These are phyloP conservation scores for Cryptosporidium parvum DNA, from an alignment of 169 alveolate genomes.

Conservation along the genomic window DNA sequence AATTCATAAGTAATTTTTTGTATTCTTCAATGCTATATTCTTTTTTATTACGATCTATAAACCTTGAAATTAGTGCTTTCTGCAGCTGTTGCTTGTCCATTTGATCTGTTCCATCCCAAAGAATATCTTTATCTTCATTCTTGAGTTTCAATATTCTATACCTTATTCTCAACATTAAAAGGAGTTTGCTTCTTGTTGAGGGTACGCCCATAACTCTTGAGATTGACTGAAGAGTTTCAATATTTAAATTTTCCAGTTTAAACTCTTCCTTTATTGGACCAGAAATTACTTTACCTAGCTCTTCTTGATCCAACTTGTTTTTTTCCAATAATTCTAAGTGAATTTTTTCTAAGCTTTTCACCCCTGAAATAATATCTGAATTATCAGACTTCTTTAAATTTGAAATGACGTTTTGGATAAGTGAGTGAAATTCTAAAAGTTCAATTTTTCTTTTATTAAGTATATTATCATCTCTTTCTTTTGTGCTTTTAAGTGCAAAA, in stretches of 20 bases:
- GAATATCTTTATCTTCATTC: constrained; percentile 31
- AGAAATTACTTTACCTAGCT: constrained; percentile 85
- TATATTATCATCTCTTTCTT: constrained; percentile 71
- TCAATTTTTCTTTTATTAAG: not conserved
- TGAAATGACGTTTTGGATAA: constrained; percentile 77
- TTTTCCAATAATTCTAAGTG: constrained; percentile 85
- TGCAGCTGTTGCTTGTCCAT: not conserved
- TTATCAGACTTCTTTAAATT: constrained; percentile 80
- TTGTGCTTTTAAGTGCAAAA: constrained; percentile 80
- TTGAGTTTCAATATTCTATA: constrained; percentile 9
- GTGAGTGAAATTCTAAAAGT: not conserved
- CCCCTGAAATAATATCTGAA: constrained; percentile 74
- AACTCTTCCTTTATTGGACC: constrained; percentile 87
- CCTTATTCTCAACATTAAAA: not conserved
- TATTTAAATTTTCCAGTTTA: constrained; percentile 86
- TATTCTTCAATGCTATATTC: not conserved
- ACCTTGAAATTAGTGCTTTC: constrained; percentile 16
- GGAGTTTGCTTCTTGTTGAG: not conserved
- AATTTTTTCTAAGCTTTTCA: constrained; percentile 82
- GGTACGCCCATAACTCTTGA: not conserved
- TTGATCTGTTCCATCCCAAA: constrained; percentile 21
- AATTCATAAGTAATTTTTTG: not conserved
- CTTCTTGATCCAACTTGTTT: constrained; percentile 83
- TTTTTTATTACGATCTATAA: not conserved
- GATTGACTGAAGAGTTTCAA: constrained; percentile 84